phyloP scores from a whole-genome alignment of 2,329 filamentous ascomycete species.

The Fusarium nematophilum region DNA sequence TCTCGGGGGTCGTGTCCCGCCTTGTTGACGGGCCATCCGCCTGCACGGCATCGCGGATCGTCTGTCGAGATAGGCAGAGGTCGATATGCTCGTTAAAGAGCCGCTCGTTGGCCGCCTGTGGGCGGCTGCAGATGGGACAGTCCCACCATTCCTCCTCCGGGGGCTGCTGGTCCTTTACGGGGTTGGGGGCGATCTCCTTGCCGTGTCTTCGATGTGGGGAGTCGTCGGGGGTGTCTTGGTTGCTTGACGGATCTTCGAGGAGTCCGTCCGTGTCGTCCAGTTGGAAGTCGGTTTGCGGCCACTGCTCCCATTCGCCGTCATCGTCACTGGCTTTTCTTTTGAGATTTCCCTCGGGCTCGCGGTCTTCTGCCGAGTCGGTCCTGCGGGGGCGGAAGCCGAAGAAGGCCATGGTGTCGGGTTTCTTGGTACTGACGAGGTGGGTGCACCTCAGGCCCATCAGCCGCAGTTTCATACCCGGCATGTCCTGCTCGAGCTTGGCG shows the following conservation, averaged over 20 bases:
- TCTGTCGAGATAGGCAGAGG: slow-evolving; percentile 84
- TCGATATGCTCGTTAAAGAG: slow-evolving; percentile 94
- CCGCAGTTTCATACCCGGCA: slow-evolving; percentile 80
- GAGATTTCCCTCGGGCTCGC: slow-evolving; percentile 13
- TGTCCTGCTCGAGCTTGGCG: slow-evolving; percentile 83
- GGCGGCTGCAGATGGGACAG: slow-evolving; percentile 87
- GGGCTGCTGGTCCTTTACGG: slow-evolving; percentile 46
- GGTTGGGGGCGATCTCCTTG: slow-evolving; percentile 64
- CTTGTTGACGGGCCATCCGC: slow-evolving; percentile 50
- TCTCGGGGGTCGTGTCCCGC: slow-evolving; percentile 49
- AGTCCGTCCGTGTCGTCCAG: slow-evolving; percentile 29
- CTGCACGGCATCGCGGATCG: slow-evolving; percentile 85
- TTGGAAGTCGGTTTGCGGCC: slow-evolving; percentile 72
- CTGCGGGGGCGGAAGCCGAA: slow-evolving; percentile 71
- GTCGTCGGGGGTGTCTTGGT: slow-evolving; percentile 15
- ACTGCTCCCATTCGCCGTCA: slow-evolving; percentile 69
- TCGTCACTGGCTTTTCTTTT: slow-evolving; percentile 52
- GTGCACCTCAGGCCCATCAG: slow-evolving; percentile 92
- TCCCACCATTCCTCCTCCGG: slow-evolving; percentile 73
- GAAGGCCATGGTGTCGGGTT: slow-evolving; percentile 79
- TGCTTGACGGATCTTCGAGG: slow-evolving; percentile 13
- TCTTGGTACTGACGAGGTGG: slow-evolving; percentile 87
- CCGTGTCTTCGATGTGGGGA: slow-evolving; percentile 52
- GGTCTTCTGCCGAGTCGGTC: slow-evolving; percentile 28
- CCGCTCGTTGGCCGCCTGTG: slow-evolving; percentile 79